These are phyloP conservation scores for Diversispora eburnea DNA, from an alignment of 192 early-diverging fungal species.

Conservation along the genomic window DNA sequence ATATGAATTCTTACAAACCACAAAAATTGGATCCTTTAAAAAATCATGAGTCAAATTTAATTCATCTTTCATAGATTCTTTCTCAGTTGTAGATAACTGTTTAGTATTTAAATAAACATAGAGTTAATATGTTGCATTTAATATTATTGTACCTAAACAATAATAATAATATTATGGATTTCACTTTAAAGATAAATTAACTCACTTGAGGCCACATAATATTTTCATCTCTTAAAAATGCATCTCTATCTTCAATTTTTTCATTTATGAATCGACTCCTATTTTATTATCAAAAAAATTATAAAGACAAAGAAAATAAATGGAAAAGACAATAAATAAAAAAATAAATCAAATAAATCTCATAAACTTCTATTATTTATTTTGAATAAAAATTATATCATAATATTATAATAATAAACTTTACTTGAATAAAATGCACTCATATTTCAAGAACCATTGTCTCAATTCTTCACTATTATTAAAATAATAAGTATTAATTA, in stretches of 20 bases:
- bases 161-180: too few relatives aligned
- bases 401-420: not conserved
- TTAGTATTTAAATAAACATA: not conserved
- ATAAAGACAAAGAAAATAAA: too few relatives aligned
- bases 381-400: not conserved
- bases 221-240: constrained; percentile 51
- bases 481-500: not conserved
- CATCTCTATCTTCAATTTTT: constrained; percentile 42
- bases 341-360: not conserved
- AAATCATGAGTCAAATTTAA: constrained; percentile 30
- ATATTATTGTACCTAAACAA: not conserved
- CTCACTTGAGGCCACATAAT: constrained; percentile 49
- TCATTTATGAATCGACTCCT: constrained; percentile 47
- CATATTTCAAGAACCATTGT: constrained; percentile 72
- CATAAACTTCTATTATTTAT: not conserved
- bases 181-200: constrained; percentile 1
- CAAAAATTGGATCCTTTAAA: constrained; percentile 44
- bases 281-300: not conserved
- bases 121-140: too few relatives aligned
- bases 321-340: too few relatives aligned
- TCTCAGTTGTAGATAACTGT: constrained; percentile 37
- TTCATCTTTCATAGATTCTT: constrained; percentile 30
- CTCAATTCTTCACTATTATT: constrained; percentile 61
- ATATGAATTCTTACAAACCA: constrained; percentile 27
- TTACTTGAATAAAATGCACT: constrained; percentile 62